Base-by-base conservation (phyloP, 441 rosid species). In the Manihot esculenta region DNA sequence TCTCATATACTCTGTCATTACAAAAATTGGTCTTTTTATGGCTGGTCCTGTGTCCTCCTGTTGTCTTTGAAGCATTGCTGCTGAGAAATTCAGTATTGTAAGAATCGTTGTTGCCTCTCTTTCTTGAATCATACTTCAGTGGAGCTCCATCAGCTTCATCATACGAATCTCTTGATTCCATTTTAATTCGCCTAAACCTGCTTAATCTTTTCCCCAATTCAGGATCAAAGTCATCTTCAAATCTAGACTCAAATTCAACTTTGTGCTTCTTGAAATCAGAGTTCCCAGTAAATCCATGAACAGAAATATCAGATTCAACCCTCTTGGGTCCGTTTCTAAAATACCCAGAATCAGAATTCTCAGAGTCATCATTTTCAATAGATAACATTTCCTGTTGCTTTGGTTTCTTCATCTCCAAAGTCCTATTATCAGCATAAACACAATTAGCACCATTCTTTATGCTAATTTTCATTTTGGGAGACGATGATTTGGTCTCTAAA, bases 341-440 rank as follows among this genome's bases (percentile, higher is more conserved):
- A 78, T 83, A 87, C 72, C 87, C 92, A 74, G 88, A 85, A 82
- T 81, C 87, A 66, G 91, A 85, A 68, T 77, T 78, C 62, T 81
- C 84, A 64, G 86, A 75, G 61, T 42, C 62, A 54, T 74, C 76
- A 67, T 68, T 62, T 55, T 70, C 85, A 49, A 45, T 56, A 69
- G 82, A 82, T 62, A 82, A 76, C 65, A 74, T 60, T 42, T 82
- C 73, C 54, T 55, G 59, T 26, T 76, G 75, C 69, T 70, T 66
- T 65, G 58, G 23, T 73, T 75, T 77, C 63, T 76, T 77, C 83
- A 57, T 76, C 72, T 66, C 82, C 73, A 77, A 35, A 59, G 66
- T 11, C 72, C 69, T 79, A 73, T 66, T 66, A 53, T 48, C 74
- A 30, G 62, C 70, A 13, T 42, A 81, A 62, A 56, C 69, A 78